A percentile compares a stretch with the other conserved stretches of the same genome.
Conservation (phyloP, 2,329 filamentous ascomycete species). For the Orbilia oligospora region DNA sequence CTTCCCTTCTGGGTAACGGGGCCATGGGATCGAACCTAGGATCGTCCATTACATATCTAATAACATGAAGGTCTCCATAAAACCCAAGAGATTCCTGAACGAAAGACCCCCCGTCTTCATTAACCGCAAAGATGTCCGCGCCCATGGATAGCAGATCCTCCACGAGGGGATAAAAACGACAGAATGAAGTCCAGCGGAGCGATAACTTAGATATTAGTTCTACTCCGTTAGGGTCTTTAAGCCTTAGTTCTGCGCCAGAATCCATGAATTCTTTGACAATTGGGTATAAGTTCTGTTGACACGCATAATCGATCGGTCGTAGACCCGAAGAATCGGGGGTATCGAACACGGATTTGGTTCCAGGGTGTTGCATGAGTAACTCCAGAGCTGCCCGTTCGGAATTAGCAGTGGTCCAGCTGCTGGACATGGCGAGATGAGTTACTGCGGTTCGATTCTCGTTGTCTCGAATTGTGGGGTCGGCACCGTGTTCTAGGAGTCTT, state of each 20-base stretch:
- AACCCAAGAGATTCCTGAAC: neutral
- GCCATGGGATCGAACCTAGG: conserved; percentile 36
- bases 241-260: conserved; percentile 17
- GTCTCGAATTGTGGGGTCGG: conserved; percentile 16
- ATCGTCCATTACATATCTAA: neutral
- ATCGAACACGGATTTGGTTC: conserved; percentile 10
- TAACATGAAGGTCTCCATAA: neutral
- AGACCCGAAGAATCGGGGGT: conserved; percentile 26
- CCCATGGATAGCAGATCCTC: conserved; percentile 42
- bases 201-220: conserved; percentile 26
- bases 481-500: conserved; percentile 8
- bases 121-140: conserved; percentile 19
- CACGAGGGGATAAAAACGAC: neutral
- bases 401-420: neutral
- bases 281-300: neutral
- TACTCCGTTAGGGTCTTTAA: conserved; percentile 23
- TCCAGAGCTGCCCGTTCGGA: neutral
- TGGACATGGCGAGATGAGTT: neutral
- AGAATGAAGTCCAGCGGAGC: neutral
- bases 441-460: conserved; percentile 18
- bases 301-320: conserved; percentile 41
- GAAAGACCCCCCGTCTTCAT: conserved; percentile 19
- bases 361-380: neutral
- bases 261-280: conserved; percentile 5
- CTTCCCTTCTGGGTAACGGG: conserved; percentile 10